Evolutionary conservation across 305 asterid species (phyloP), one percentile per base, ranked within the genome.

Genomic region (Petunia hybrid): DNA sequence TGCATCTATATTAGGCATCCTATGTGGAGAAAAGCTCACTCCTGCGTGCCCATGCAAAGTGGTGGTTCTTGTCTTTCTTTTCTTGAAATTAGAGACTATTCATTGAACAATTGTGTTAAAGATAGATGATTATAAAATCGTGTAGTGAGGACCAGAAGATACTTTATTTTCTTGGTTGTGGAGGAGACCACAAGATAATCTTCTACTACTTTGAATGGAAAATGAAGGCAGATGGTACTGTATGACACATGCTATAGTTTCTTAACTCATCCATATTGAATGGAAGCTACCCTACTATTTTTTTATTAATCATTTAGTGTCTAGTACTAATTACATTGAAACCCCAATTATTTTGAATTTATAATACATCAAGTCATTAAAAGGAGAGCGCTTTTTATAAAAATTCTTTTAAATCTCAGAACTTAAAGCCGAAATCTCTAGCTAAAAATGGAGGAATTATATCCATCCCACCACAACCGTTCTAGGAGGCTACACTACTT

Each of bases 81-180:
- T 63, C 69, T 63, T 63, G 69, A 63, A 35, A 63, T 63, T 63
- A 35, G 69, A 63, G 43, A 36, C 69, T 9, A 63, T 35, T 63
- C 69, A 63, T 63, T 63, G 42, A 63, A 10, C 69, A 63, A 63
- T 9, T 66, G 35, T 39, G 73, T 51, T 66, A 10, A 14, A 66
- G 48, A 66, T 40, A 12, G 40, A 40, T 6, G 12, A 66, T 66
- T 1, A 48, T 40, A 4, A 14, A 1, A 22, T 22, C 31, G 31
- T 22, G 31, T 0, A 22, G 31, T 22, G 31, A 22, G 31, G 31
- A 22, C 31, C 31, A 22, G 31, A 22, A 22, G 31, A 22, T 22
- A 22, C 0, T 22, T 22, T 22, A 22, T 22, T 22, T 22, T 22
- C 31, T 66, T 39, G 8, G 38, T 65, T 65, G 22, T 40, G 51